These are phyloP conservation scores for Cryphonectria nitschkei DNA, from an alignment of 2,329 filamentous ascomycete species.

Conservation along the genomic window DNA sequence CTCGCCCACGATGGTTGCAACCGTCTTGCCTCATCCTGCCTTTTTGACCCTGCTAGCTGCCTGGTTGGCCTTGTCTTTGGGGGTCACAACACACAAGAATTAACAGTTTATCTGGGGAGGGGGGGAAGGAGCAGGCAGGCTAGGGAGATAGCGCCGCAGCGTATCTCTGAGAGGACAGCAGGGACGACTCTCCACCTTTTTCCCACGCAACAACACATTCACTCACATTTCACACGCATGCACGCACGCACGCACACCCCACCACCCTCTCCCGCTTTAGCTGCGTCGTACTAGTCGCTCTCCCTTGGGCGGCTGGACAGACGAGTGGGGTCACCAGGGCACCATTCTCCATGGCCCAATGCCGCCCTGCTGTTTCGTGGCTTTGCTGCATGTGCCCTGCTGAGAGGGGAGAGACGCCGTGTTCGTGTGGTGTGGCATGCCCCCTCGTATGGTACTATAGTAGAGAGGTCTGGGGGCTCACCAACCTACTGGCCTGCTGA, in stretches of 20 bases:
- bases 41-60: neutral
- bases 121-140: neutral
- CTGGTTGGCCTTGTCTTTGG: constrained; percentile 6
- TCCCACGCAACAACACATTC: neutral
- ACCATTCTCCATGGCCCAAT: constrained; percentile 23
- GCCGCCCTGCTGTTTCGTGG: constrained; percentile 23
- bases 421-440: neutral
- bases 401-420: neutral
- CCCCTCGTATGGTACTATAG: no score
- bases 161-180: neutral
- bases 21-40: constrained; percentile 7
- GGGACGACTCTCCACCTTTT: neutral
- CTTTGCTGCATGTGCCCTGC: constrained; percentile 25
- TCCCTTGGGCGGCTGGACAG: constrained; percentile 20
- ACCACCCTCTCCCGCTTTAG: constrained; percentile 5
- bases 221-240: neutral
- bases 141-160: constrained; percentile 1
- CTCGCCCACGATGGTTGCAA: constrained; percentile 18
- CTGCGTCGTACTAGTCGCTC: constrained; percentile 1
- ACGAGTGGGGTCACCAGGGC: constrained; percentile 26
- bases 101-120: neutral
- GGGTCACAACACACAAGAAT: neutral
- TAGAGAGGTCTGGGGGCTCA: neutral
- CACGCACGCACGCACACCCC: neutral
- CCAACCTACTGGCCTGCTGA: neutral